These are phyloP conservation scores for Fermentozyma sake DNA, from an alignment of 1,139 yeast genomes.

Conservation along the genomic window DNA sequence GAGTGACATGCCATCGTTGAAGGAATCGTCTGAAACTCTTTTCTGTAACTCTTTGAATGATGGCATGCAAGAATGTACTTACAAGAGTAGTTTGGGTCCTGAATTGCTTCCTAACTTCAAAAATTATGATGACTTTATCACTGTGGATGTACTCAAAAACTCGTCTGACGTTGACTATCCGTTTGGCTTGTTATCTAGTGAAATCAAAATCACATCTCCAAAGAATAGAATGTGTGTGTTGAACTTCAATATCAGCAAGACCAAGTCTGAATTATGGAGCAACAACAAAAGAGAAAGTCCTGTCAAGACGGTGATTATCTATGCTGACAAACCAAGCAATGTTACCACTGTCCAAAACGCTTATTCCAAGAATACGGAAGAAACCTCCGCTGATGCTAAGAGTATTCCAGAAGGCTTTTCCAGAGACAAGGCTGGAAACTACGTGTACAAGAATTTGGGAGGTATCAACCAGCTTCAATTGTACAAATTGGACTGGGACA, in stretches of 20 bases:
- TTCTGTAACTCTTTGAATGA: constrained; percentile 31
- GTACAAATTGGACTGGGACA: constrained; percentile 62
- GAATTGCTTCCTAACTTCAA: constrained; percentile 40
- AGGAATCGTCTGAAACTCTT: constrained; percentile 25
- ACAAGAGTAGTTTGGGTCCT: constrained; percentile 48
- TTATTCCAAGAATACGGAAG: constrained; percentile 6
- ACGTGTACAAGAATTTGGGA: constrained; percentile 44
- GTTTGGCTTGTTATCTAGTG: constrained; percentile 66
- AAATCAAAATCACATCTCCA: constrained; percentile 51
- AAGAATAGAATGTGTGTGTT: constrained; percentile 64
- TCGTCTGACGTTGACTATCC: constrained; percentile 46
- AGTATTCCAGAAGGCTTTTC: constrained; percentile 50
- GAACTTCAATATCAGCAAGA: constrained; percentile 43
- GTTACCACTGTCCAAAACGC: constrained; percentile 3
- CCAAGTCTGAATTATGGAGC: constrained; percentile 25
- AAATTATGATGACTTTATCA: constrained; percentile 39
- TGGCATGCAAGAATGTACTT: constrained; percentile 52
- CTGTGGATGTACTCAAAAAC: constrained; percentile 46
- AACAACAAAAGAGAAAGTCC: constrained; percentile 39
- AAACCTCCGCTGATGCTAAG: constrained; percentile 4
- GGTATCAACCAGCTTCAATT: constrained; percentile 64
- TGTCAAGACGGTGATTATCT: constrained; percentile 56
- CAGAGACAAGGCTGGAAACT: constrained; percentile 47
- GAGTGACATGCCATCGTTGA: constrained; percentile 61
- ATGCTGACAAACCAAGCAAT: constrained; percentile 23